phyloP scores from a whole-genome alignment of 2,329 filamentous ascomycete genomes.

The Camillea tinctor region DNA sequence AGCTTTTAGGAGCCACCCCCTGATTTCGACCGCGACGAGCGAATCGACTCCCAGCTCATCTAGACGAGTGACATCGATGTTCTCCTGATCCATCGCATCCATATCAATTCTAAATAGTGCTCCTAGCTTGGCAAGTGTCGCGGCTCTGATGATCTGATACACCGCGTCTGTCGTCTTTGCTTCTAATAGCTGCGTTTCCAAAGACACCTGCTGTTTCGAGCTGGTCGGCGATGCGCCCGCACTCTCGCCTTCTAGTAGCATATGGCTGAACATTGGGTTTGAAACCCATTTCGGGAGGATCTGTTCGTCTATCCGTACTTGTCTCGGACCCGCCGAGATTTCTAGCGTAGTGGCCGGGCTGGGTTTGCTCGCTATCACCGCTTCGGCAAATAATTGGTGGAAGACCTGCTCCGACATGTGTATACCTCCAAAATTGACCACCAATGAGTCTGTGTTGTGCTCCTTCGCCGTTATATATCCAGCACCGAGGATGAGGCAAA shows the following conservation, averaged over 20 bases:
- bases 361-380: background rate
- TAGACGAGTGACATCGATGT: background rate
- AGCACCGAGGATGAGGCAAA: slow-evolving; percentile 16
- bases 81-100: background rate
- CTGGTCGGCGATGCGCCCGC: background rate
- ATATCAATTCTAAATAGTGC: background rate
- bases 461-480: background rate
- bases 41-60: background rate
- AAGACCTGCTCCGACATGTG: slow-evolving; percentile 5
- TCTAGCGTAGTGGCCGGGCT: background rate
- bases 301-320: background rate
- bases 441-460: slow-evolving; percentile 3
- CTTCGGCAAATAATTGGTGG: slow-evolving; percentile 5
- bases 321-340: background rate
- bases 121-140: background rate
- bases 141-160: background rate
- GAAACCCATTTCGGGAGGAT: background rate
- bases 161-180: background rate
- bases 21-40: background rate
- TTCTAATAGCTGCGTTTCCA: background rate
- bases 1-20: background rate
- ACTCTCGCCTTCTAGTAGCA: background rate
- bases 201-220: background rate
- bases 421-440: background rate
- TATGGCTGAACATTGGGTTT: background rate